phyloP scores from a whole-genome alignment of 2,329 filamentous ascomycete species.

The Neofusicoccum sp. region DNA sequence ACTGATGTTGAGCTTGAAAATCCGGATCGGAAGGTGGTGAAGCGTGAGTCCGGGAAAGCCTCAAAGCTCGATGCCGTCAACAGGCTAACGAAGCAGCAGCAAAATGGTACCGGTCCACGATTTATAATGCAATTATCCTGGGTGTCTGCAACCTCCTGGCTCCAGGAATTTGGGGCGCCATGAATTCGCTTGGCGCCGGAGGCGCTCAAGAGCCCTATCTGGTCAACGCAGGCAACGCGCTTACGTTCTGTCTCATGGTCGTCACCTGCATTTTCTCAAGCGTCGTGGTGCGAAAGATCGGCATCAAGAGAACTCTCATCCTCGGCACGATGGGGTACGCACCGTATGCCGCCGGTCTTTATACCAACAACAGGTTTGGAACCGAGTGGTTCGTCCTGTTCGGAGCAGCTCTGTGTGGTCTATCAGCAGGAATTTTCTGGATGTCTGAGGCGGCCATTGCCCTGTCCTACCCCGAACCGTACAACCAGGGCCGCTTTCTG shows the following conservation, averaged over 20 bases:
- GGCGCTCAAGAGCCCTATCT: conserved; percentile 64
- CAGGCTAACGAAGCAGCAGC: conserved; percentile 37
- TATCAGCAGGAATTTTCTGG: conserved; percentile 73
- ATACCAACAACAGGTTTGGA: conserved; percentile 69
- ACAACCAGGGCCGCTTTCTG: conserved; percentile 43
- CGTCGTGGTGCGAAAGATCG: conserved; percentile 63
- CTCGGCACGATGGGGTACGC: conserved; percentile 72
- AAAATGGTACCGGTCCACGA: conserved; percentile 69
- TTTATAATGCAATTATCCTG: conserved; percentile 70
- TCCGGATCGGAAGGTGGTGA: conserved; percentile 5
- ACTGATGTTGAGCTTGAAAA: conserved; percentile 11
- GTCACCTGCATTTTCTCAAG: conserved; percentile 66
- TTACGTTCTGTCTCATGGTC: conserved; percentile 73
- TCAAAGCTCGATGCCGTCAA: neutral
- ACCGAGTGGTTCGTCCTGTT: conserved; percentile 67
- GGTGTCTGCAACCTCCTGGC: conserved; percentile 69
- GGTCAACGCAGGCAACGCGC: conserved; percentile 68
- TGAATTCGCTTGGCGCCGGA: conserved; percentile 71
- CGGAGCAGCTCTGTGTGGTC: conserved; percentile 66
- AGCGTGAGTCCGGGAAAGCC: neutral
- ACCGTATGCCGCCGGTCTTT: conserved; percentile 68
- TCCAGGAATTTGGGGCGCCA: conserved; percentile 68
- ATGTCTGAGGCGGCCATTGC: conserved; percentile 72
- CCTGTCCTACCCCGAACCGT: conserved; percentile 68
- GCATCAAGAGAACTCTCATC: conserved; percentile 69